phyloP scores from a whole-genome alignment of 1,284 basidiomycete species.

The Jaminaea rosea region DNA sequence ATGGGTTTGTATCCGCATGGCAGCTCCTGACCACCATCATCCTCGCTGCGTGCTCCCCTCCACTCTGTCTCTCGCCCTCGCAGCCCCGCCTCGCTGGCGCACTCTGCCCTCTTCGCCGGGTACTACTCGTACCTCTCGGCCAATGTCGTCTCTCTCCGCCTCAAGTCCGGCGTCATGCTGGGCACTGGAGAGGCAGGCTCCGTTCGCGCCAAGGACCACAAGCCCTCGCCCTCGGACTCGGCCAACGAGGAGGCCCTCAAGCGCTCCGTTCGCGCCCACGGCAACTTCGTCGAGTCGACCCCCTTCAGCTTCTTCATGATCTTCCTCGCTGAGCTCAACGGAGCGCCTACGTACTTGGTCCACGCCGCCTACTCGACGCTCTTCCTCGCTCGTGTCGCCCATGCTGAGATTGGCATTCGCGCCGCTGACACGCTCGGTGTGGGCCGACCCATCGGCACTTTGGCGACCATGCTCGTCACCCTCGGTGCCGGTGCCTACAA shows the following conservation, averaged over 20 bases:
- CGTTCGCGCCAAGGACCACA: constrained; percentile 10
- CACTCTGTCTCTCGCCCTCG: not conserved
- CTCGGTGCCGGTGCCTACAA: constrained; percentile 41
- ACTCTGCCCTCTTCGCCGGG: constrained; percentile 43
- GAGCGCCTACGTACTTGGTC: constrained; percentile 43
- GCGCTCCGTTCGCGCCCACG: constrained; percentile 36
- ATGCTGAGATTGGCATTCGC: constrained; percentile 28
- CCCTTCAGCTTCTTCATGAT: constrained; percentile 43
- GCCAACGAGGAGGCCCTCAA: constrained; percentile 28
- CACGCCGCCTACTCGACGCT: constrained; percentile 42
- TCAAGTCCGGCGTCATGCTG: constrained; percentile 33
- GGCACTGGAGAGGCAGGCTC: constrained; percentile 20
- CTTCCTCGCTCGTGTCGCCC: constrained; percentile 35
- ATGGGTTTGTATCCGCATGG: not conserved
- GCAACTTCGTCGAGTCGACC: constrained; percentile 38
- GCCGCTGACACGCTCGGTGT: constrained; percentile 6
- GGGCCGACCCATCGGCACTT: constrained; percentile 24
- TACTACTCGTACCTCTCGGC: constrained; percentile 25
- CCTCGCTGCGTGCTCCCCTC: not conserved
- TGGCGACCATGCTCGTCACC: constrained; percentile 29
- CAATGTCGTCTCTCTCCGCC: constrained; percentile 29
- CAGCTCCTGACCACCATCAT: not conserved
- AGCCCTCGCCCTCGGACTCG: constrained; percentile 9
- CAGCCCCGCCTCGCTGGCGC: constrained; percentile 42
- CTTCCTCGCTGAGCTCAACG: constrained; percentile 47